Evolutionary conservation across 352 stramenopile genomes (phyloP).

Genomic region (Phytophthora fragariae): DNA sequence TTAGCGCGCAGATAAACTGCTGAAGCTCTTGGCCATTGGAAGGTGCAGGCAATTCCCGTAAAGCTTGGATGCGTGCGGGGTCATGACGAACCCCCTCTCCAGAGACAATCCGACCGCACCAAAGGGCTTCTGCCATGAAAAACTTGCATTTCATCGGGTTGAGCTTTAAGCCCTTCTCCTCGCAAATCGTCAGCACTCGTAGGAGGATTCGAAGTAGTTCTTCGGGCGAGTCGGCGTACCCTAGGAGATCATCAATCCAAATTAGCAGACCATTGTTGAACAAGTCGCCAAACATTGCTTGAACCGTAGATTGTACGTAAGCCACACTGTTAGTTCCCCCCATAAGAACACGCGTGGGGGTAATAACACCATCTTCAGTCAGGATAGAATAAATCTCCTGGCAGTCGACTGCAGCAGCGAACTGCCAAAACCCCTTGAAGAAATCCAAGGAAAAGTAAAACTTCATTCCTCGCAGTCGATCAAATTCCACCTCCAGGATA

Average conservation of each 20-base stretch:
- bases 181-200: conserved; percentile 14
- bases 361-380: conserved; percentile 23
- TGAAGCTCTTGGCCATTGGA: conserved; percentile 12
- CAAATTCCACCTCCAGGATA: background rate
- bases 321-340: conserved; percentile 26
- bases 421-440: conserved; percentile 31
- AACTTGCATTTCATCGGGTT: conserved; percentile 18
- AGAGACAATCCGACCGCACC: conserved; percentile 16
- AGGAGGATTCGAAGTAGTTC: background rate
- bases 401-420: conserved; percentile 5
- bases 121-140: conserved; percentile 14
- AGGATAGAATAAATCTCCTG: conserved; percentile 29
- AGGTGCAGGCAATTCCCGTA: conserved; percentile 1
- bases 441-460: conserved; percentile 4
- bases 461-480: background rate
- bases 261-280: conserved; percentile 27
- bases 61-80: background rate
- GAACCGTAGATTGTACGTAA: conserved; percentile 19
- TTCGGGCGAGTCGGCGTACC: conserved; percentile 1
- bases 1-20: conserved; percentile 9
- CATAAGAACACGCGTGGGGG: conserved; percentile 18
- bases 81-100: conserved; percentile 16
- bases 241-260: conserved; percentile 22
- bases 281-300: conserved; percentile 24
- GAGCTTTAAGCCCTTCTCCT: conserved; percentile 12